Conservation (phyloP, 495 filamentous ascomycete genomes). For the Thermothielavioides terrestris region DNA sequence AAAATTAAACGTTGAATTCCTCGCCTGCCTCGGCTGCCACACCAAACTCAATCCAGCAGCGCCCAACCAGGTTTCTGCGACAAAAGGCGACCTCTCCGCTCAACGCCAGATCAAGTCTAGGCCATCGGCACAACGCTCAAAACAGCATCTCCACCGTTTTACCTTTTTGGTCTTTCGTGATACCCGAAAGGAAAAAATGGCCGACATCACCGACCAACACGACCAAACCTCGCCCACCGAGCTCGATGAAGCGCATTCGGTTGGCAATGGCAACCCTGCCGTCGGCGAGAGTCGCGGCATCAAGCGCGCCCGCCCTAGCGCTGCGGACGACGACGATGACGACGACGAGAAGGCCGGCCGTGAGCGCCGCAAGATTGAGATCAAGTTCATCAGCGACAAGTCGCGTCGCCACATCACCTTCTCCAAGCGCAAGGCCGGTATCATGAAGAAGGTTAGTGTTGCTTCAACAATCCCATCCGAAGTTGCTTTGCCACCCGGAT, state of each 20-base stretch:
- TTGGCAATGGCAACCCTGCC: conserved; percentile 52
- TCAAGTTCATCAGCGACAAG: conserved; percentile 99
- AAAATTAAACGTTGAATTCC: conserved; percentile 33
- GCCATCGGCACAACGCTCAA: conserved; percentile 51
- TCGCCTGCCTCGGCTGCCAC: conserved; percentile 41
- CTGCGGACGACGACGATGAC: conserved; percentile 91
- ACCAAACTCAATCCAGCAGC: conserved; percentile 47
- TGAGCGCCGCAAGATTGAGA: conserved; percentile 99
- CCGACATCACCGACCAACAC: conserved; percentile 55
- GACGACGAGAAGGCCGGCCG: conserved; percentile 97
- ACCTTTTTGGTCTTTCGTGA: conserved; percentile 38
- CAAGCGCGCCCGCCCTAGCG: conserved; percentile 79
- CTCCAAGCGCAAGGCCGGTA: conserved; percentile 99
- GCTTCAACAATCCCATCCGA: neutral
- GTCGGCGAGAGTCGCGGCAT: conserved; percentile 65
- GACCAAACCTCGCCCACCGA: conserved; percentile 51
- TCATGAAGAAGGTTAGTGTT: conserved; percentile 97
- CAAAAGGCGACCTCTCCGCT: conserved; percentile 44
- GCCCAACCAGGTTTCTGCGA: conserved; percentile 47
- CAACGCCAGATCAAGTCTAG: conserved; percentile 51
- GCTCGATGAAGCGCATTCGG: conserved; percentile 52
- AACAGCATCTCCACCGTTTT: conserved; percentile 49
- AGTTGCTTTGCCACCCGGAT: too few species aligned
- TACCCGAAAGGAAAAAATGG: conserved; percentile 45
- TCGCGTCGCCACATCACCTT: conserved; percentile 99